Conservation (phyloP, 768 basidiomycete species). For the Zangia roseola region DNA sequence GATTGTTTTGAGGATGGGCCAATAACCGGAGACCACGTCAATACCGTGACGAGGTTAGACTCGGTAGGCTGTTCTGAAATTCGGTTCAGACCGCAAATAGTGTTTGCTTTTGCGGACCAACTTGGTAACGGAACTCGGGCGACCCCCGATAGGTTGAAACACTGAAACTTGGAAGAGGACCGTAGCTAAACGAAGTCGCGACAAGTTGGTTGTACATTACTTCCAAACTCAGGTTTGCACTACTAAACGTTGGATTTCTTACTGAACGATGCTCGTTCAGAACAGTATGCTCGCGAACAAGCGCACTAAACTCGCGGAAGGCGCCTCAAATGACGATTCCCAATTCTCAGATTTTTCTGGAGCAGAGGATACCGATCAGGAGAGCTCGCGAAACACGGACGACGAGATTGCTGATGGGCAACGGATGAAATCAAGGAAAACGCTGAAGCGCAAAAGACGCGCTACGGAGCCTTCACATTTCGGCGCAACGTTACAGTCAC, state of each 20-base stretch:
- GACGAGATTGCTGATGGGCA: conserved; percentile 62
- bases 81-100: conserved; percentile 19
- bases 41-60: conserved; percentile 4
- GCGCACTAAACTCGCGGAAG: conserved; percentile 45
- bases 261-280: neutral
- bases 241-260: neutral
- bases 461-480: conserved; percentile 75
- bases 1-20: conserved; percentile 4
- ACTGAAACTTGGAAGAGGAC: too few species aligned
- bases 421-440: conserved; percentile 70
- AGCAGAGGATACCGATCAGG: conserved; percentile 18
- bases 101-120: conserved; percentile 1
- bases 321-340: conserved; percentile 5
- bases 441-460: conserved; percentile 77
- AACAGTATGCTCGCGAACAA: conserved; percentile 51
- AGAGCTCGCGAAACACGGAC: conserved; percentile 47
- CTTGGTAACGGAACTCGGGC: conserved; percentile 2
- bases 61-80: conserved; percentile 7
- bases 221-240: neutral
- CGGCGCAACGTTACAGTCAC: conserved; percentile 68
- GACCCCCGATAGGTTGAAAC: conserved; percentile 1
- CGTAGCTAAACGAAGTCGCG: too few species aligned
- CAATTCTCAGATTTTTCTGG: conserved; percentile 13
- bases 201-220: neutral
- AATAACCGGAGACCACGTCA: conserved; percentile 8